Conservation (phyloP, 75 land plant species). For the Adiantum capillusveneris region DNA sequence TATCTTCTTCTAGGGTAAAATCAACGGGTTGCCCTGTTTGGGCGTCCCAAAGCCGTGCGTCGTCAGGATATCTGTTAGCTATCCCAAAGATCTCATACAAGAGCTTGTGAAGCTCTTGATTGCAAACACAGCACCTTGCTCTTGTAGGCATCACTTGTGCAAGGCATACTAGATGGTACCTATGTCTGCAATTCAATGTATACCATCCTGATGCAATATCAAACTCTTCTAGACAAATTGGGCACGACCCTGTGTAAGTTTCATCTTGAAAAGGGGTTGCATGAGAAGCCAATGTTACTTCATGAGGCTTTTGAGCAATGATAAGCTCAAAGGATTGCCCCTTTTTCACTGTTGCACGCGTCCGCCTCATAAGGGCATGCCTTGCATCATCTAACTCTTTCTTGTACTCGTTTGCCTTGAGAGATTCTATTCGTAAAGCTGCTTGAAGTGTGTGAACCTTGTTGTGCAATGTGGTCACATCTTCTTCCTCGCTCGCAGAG, state of each 20-base stretch:
- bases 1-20: conserved; percentile 6
- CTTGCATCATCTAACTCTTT: conserved; percentile 5
- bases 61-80: neutral
- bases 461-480: neutral
- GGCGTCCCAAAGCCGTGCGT: conserved; percentile 4
- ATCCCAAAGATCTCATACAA: conserved; percentile 5
- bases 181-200: neutral
- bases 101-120: conserved; percentile 3
- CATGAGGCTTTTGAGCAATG: conserved; percentile 7
- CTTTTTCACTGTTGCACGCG: neutral
- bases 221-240: conserved; percentile 3
- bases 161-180: conserved; percentile 3
- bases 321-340: neutral
- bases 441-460: neutral
- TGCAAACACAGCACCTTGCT: conserved; percentile 1
- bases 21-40: conserved; percentile 2
- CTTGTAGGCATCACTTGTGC: conserved; percentile 4
- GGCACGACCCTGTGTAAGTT: neutral
- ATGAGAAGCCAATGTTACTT: neutral
- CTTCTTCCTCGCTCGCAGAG: neutral
- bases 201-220: conserved; percentile 8
- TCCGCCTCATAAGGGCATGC: neutral
- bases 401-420: neutral
- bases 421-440: neutral
- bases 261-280: neutral